Conservation (phyloP, 208 protist species). For the Leishmania tarentolae region DNA sequence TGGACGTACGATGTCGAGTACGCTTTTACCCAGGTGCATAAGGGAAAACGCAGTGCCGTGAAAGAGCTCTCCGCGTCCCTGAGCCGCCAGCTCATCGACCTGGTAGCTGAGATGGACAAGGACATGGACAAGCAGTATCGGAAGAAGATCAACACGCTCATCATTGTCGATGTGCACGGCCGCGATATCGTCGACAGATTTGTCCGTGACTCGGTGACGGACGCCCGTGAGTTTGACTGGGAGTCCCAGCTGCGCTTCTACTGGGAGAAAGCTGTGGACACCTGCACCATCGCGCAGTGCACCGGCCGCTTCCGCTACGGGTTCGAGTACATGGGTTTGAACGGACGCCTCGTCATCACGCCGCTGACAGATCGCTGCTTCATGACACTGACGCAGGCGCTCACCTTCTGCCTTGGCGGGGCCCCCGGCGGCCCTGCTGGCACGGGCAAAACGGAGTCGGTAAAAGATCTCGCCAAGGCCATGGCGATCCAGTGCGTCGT, state of each 20-base stretch:
- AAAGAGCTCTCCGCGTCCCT: slow-evolving; percentile 95
- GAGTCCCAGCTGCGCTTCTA: slow-evolving; percentile 99
- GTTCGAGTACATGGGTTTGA: slow-evolving; percentile 99
- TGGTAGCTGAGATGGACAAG: slow-evolving; percentile 96
- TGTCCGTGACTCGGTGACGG: slow-evolving; percentile 97
- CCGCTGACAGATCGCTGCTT: slow-evolving; percentile 99
- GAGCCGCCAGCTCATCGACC: slow-evolving; percentile 93
- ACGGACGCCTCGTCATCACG: slow-evolving; percentile 98
- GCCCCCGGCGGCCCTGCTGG: slow-evolving; percentile 95
- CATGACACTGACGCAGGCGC: slow-evolving; percentile 99
- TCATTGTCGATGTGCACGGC: slow-evolving; percentile 99
- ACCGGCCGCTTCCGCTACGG: slow-evolving; percentile 97
- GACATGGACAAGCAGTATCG: slow-evolving; percentile 92
- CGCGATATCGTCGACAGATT: slow-evolving; percentile 98
- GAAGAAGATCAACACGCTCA: slow-evolving; percentile 99
- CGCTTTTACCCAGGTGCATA: slow-evolving; percentile 91
- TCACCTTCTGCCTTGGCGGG: slow-evolving; percentile 97
- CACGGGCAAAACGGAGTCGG: slow-evolving; percentile 98
- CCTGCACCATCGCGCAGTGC: slow-evolving; percentile 96
- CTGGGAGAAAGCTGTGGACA: slow-evolving; percentile 96
- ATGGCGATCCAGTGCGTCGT: slow-evolving; percentile 98
- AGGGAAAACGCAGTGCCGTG: slow-evolving; percentile 96
- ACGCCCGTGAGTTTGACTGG: slow-evolving; percentile 99
- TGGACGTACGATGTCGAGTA: slow-evolving; percentile 99
- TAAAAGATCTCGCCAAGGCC: slow-evolving; percentile 98